These are phyloP conservation scores for Astrephomene gubernaculifera DNA, from an alignment of 139 green algal species.

Conservation along the genomic window DNA sequence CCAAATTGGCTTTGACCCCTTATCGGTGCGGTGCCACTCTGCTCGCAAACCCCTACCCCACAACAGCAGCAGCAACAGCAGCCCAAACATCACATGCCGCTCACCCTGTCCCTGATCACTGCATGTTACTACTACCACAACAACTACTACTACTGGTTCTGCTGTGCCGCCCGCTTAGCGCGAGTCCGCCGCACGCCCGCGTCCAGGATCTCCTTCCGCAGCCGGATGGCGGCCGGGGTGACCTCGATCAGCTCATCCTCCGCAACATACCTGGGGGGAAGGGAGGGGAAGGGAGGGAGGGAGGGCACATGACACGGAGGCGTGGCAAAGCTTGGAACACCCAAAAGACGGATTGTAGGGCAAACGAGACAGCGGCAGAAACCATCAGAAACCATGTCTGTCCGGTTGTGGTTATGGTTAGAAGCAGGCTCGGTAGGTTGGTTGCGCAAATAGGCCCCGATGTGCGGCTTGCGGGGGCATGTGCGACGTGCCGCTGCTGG, in stretches of 20 bases:
- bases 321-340: no score
- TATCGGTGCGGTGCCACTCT: no score
- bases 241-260: conserved; percentile 93
- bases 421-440: neutral
- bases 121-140: neutral
- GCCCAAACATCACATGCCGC: no score
- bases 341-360: no score
- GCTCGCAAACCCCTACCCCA: no score
- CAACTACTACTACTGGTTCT: neutral
- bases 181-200: conserved; percentile 9
- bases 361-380: no score
- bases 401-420: neutral
- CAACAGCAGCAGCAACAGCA: no score
- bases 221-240: conserved; percentile 71
- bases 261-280: conserved; percentile 73
- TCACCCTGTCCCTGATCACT: no score
- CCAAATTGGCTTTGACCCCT: no score
- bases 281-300: neutral
- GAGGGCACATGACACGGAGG: neutral
- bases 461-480: no score
- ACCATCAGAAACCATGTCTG: no score
- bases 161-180: conserved; percentile 2
- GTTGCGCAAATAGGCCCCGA: neutral
- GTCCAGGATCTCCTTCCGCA: conserved; percentile 77
- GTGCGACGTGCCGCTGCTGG: no score